Conservation (phyloP, 352 stramenopile species). For the Globisporangium takayamanum region DNA sequence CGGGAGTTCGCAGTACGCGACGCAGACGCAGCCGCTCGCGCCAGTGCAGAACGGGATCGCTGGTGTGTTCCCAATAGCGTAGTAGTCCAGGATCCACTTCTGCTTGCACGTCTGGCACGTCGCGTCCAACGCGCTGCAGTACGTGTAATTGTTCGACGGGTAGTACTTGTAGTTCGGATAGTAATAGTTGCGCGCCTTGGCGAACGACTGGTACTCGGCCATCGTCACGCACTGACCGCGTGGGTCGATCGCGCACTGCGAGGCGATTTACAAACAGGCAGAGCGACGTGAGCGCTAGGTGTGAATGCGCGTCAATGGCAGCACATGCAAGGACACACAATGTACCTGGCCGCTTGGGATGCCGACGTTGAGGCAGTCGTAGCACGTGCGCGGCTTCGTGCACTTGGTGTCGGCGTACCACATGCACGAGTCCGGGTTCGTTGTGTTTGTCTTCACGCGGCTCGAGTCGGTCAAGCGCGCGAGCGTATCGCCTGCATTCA, state of each 20-base stretch:
- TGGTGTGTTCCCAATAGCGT: background rate
- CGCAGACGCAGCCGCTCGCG: slow-evolving; percentile 10
- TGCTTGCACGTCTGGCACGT: slow-evolving; percentile 7
- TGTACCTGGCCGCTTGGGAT: slow-evolving; percentile 1
- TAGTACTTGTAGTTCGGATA: slow-evolving; percentile 5
- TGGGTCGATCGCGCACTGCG: slow-evolving; percentile 9
- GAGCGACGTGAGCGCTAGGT: background rate
- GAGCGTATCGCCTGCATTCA: no score
- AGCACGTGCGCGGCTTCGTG: slow-evolving; percentile 10
- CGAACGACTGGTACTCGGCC: slow-evolving; percentile 8
- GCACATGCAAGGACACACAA: background rate
- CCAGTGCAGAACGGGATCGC: slow-evolving; percentile 1
- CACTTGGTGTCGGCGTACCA: slow-evolving; percentile 9
- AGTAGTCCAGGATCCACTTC: slow-evolving; percentile 11
- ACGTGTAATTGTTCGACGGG: slow-evolving; percentile 14
- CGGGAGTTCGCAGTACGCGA: slow-evolving; percentile 11
- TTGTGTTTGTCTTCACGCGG: background rate
- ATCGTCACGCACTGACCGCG: slow-evolving; percentile 15
- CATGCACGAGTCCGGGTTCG: slow-evolving; percentile 7
- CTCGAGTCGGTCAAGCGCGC: background rate
- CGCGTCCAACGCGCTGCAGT: slow-evolving; percentile 6
- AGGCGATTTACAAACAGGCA: background rate
- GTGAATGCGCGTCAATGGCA: no score
- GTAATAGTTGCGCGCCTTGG: slow-evolving; percentile 6
- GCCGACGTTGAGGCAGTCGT: slow-evolving; percentile 15